A percentile compares a stretch with the other conserved stretches of the same genome.
These are phyloP conservation scores for Ramularia collo-cygni DNA, from an alignment of 2,329 filamentous ascomycete species.

Conservation along the genomic window DNA sequence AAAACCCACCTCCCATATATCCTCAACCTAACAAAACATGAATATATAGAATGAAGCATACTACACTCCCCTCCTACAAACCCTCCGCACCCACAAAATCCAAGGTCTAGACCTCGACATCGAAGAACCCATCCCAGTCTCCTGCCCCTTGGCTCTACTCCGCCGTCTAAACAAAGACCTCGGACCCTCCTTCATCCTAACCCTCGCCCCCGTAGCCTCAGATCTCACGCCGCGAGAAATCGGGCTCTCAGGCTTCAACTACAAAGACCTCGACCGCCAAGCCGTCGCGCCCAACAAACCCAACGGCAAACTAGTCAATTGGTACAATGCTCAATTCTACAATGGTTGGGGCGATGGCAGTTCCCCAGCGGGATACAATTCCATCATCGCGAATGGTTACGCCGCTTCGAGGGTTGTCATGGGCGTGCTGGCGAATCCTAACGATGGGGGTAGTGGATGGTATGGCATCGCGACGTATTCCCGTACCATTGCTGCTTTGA, in stretches of 20 bases:
- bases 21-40: slow-evolving; percentile 3
- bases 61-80: slow-evolving; percentile 24
- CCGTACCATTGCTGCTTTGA: slow-evolving; percentile 17
- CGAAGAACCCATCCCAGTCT: slow-evolving; percentile 23
- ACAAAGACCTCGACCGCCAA: slow-evolving; percentile 18
- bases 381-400: slow-evolving; percentile 22
- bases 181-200: slow-evolving; percentile 25
- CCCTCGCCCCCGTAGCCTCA: slow-evolving; percentile 28
- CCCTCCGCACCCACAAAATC: slow-evolving; percentile 21
- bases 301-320: slow-evolving; percentile 24
- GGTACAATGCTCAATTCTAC: slow-evolving; percentile 29
- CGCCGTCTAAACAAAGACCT: slow-evolving; percentile 23
- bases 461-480: slow-evolving; percentile 16
- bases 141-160: slow-evolving; percentile 22
- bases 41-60: slow-evolving; percentile 21
- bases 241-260: slow-evolving; percentile 22
- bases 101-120: slow-evolving; percentile 28
- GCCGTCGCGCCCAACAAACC: slow-evolving; percentile 18
- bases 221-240: slow-evolving; percentile 15
- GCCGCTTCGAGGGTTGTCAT: slow-evolving; percentile 19
- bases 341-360: slow-evolving; percentile 26
- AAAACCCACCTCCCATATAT: background rate
- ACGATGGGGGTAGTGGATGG: slow-evolving; percentile 24
- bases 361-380: slow-evolving; percentile 20
- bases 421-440: slow-evolving; percentile 21